Percentiles rank a stretch among this genome's conserved stretches.
These are phyloP conservation scores for Bimuria novae-zelandiae DNA, from an alignment of 2,329 filamentous ascomycete species.

Conservation along the genomic window DNA sequence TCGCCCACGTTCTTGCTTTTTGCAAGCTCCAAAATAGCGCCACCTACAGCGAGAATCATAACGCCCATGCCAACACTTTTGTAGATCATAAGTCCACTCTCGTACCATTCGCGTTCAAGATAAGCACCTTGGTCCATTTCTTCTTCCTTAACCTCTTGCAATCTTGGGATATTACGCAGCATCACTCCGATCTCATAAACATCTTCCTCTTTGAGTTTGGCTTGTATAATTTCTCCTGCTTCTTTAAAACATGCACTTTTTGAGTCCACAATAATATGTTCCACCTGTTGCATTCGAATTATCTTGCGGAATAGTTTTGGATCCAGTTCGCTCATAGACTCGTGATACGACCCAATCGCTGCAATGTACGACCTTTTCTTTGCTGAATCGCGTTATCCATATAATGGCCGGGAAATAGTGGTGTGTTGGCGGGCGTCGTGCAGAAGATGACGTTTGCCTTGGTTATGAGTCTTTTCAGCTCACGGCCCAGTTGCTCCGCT, in stretches of 20 bases:
- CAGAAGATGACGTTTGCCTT: conserved; percentile 54
- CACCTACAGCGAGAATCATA: conserved; percentile 56
- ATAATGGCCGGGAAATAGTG: conserved; percentile 47
- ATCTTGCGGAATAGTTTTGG: conserved; percentile 46
- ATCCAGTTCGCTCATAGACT: conserved; percentile 56
- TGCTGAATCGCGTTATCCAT: conserved; percentile 3
- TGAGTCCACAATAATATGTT: conserved; percentile 26
- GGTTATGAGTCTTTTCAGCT: conserved; percentile 34
- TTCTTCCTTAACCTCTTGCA: too few species aligned
- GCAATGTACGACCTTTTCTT: conserved; percentile 25
- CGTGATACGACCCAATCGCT: conserved; percentile 35
- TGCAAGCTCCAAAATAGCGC: too few species aligned
- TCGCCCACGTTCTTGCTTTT: too few species aligned
- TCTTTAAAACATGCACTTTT: conserved; percentile 48
- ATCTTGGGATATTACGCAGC: conserved; percentile 42
- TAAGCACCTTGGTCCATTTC: too few species aligned
- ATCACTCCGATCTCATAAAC: conserved; percentile 56
- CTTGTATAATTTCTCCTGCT: neutral
- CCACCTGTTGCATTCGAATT: conserved; percentile 10
- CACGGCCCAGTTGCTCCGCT: neutral
- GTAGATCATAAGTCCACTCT: conserved; percentile 51
- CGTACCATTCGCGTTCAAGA: conserved; percentile 22
- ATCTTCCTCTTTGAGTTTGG: conserved; percentile 28
- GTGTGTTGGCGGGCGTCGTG: conserved; percentile 53
- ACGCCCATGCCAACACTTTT: conserved; percentile 58